Evolutionary conservation across 768 basidiomycete genomes (phyloP).

Genomic region (Punctularia strigosozonata): DNA sequence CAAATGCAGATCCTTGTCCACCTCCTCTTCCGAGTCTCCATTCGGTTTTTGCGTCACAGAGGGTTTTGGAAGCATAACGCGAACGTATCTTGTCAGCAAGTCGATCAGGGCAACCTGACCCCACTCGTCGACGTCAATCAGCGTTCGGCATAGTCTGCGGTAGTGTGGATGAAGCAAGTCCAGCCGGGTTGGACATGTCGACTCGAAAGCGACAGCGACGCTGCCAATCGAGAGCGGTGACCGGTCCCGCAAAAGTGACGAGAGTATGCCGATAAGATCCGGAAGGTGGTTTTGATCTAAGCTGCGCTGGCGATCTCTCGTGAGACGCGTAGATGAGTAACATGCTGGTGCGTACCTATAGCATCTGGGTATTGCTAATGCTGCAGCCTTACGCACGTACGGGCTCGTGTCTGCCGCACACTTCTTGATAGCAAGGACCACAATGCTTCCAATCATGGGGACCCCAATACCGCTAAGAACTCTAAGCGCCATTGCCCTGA

Average conservation of each 20-base stretch:
- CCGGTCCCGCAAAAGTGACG: constrained; percentile 52
- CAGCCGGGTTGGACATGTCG: constrained; percentile 76
- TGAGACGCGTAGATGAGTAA: constrained; percentile 5
- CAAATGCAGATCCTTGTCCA: constrained; percentile 71
- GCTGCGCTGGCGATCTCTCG: constrained; percentile 26
- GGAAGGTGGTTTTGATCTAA: constrained; percentile 64
- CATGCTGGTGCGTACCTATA: constrained; percentile 42
- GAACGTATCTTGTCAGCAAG: constrained; percentile 70
- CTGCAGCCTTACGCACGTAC: constrained; percentile 89
- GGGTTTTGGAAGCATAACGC: constrained; percentile 72
- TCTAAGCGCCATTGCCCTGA: constrained; percentile 90
- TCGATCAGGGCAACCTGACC: constrained; percentile 76
- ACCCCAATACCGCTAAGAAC: constrained; percentile 90
- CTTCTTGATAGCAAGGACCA: constrained; percentile 84
- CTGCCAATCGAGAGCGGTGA: constrained; percentile 85
- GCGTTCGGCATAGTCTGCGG: constrained; percentile 67
- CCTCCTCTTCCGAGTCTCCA: constrained; percentile 34
- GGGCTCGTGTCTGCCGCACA: constrained; percentile 87
- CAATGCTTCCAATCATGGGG: constrained; percentile 75
- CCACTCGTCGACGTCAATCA: constrained; percentile 95
- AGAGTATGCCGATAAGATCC: constrained; percentile 57
- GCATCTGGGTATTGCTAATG: constrained; percentile 80
- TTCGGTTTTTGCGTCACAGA: constrained; percentile 17
- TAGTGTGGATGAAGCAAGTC: constrained; percentile 88
- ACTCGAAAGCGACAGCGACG: constrained; percentile 75